phyloP scores from a whole-genome alignment of 768 basidiomycete species.

The Auriculariales sp. region DNA sequence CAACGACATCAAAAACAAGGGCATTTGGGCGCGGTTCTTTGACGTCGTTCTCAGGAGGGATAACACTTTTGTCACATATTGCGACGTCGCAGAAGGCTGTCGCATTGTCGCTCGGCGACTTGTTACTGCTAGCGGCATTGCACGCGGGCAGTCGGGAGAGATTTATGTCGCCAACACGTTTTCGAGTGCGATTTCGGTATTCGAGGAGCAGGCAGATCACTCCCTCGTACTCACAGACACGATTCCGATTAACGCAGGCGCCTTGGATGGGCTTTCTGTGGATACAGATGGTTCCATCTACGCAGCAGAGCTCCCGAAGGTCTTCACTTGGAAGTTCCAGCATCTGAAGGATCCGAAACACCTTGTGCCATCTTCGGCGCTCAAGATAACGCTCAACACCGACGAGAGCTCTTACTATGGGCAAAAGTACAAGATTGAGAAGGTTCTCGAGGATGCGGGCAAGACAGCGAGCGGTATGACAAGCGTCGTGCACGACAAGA shows the following conservation, averaged over 20 bases:
- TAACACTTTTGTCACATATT: slow-evolving; percentile 34
- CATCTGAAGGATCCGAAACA: slow-evolving; percentile 28
- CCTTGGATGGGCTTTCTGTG: slow-evolving; percentile 46
- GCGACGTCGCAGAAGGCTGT: slow-evolving; percentile 45
- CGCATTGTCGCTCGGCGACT: slow-evolving; percentile 40
- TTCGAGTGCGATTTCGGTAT: slow-evolving; percentile 31
- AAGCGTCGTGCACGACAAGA: slow-evolving; percentile 37
- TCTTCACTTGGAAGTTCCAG: slow-evolving; percentile 17
- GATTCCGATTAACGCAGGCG: slow-evolving; percentile 43
- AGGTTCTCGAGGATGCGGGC: slow-evolving; percentile 62
- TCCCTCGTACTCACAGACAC: slow-evolving; percentile 38
- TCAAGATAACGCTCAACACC: slow-evolving; percentile 39
- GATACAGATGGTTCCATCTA: slow-evolving; percentile 47
- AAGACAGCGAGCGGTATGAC: slow-evolving; percentile 40
- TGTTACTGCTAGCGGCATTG: slow-evolving; percentile 47
- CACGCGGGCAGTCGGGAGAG: slow-evolving; percentile 24
- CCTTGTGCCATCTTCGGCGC: slow-evolving; percentile 31
- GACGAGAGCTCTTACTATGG: slow-evolving; percentile 38
- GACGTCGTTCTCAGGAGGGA: background rate
- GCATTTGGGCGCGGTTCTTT: slow-evolving; percentile 26
- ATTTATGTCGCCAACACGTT: slow-evolving; percentile 41
- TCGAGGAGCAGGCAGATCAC: slow-evolving; percentile 46
- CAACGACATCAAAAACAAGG: slow-evolving; percentile 46
- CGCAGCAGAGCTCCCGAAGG: slow-evolving; percentile 37
- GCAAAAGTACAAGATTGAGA: slow-evolving; percentile 43